phyloP scores from a whole-genome alignment of 202 grass and related monocot genomes.

The Hordeum pubiflorum region DNA sequence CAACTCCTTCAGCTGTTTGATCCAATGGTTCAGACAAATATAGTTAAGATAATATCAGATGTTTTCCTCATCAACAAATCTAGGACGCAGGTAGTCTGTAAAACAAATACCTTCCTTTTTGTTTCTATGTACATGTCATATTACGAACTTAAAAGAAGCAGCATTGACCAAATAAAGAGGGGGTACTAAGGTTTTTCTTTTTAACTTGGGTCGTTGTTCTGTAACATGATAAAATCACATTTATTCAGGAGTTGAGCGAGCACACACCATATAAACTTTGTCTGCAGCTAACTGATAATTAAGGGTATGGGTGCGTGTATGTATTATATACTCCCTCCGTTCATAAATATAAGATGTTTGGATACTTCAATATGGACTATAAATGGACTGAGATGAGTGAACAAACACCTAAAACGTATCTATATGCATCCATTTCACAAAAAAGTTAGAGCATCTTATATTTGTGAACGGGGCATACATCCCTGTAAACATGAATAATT shows the following conservation, averaged over 20 bases:
- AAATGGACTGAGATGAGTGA: too few relatives aligned
- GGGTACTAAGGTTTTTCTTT: not conserved
- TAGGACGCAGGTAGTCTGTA: not conserved
- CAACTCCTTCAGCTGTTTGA: slow-evolving; percentile 16
- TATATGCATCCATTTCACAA: too few relatives aligned
- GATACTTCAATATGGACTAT: too few relatives aligned
- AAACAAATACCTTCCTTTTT: not conserved
- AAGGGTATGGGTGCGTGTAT: not conserved
- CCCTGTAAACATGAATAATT: not conserved
- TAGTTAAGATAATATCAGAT: not conserved
- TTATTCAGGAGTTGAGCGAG: not conserved
- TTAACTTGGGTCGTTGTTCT: not conserved
- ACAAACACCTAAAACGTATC: too few relatives aligned
- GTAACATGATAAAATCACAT: not conserved
- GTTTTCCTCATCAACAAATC: not conserved
- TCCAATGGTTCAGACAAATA: not conserved
- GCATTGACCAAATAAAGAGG: not conserved
- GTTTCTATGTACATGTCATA: too few relatives aligned
- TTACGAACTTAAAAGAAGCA: not conserved
- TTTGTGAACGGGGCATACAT: not conserved
- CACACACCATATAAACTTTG: not conserved
- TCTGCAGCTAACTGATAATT: not conserved
- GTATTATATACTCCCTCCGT: not conserved
- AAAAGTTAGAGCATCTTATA: too few relatives aligned
- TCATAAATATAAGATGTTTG: too few relatives aligned